A percentile compares a stretch with the other conserved stretches of the same genome.
These are phyloP conservation scores for Zoysia japonica DNA, from an alignment of 176 grass and related monocot genomes.

Conservation along the genomic window DNA sequence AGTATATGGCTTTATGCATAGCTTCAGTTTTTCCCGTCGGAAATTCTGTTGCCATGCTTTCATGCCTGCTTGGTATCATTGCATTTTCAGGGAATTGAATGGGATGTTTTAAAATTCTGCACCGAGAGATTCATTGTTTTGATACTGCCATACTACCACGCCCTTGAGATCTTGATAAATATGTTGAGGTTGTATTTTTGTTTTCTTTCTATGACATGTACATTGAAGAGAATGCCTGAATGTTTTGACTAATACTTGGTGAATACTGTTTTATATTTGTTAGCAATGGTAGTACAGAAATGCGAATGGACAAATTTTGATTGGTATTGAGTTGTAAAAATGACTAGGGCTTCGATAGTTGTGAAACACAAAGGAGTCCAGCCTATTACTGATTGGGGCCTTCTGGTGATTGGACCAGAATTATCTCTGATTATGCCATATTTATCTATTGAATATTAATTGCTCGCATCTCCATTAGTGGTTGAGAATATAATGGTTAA, in stretches of 20 bases:
- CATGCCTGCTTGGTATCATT: neutral
- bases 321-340: slow-evolving; percentile 1
- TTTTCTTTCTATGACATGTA: neutral
- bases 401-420: neutral
- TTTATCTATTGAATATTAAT: neutral
- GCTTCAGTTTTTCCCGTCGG: neutral
- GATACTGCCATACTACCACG: neutral
- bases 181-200: neutral
- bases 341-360: neutral
- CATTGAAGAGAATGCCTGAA: neutral
- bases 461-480: neutral
- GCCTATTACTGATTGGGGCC: neutral
- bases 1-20: neutral
- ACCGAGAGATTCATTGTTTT: slow-evolving; percentile 2
- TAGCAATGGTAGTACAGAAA: neutral
- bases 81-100: neutral
- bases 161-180: neutral
- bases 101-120: neutral
- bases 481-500: neutral
- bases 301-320: neutral
- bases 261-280: neutral
- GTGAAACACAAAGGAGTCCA: neutral
- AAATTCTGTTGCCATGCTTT: neutral
- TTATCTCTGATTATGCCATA: slow-evolving; percentile 8
- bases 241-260: neutral